Percentiles rank a stretch among this genome's conserved stretches.
Conservation (phyloP, 1,284 basidiomycete species). For the Cystobasidium pallidum region DNA sequence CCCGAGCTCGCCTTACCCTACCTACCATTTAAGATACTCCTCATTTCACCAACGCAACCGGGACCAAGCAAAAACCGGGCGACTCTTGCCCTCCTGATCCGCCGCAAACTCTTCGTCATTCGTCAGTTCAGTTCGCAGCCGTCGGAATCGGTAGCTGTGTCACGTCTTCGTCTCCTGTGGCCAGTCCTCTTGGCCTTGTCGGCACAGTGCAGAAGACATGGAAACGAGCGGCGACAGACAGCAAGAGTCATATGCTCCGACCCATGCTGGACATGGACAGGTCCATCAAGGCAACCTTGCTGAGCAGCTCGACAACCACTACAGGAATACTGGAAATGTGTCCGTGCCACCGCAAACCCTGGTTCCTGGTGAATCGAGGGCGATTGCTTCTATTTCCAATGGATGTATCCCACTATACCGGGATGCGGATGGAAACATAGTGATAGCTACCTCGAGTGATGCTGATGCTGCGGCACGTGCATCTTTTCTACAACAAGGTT, state of each 20-base stretch:
- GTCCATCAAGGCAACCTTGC: not conserved
- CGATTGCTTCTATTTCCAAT: not conserved
- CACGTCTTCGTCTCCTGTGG: not conserved
- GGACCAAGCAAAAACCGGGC: not conserved
- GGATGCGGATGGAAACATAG: not conserved
- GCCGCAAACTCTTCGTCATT: not conserved
- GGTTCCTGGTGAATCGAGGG: not conserved
- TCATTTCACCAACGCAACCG: conserved; percentile 5
- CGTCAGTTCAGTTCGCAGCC: not conserved
- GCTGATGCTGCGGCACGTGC: too few relatives aligned
- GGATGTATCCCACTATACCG: not conserved
- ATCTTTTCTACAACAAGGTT: conserved; percentile 2
- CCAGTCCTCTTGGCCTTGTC: not conserved
- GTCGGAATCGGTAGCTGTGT: not conserved
- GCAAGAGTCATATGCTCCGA: not conserved
- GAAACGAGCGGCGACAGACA: not conserved
- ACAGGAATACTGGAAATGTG: not conserved
- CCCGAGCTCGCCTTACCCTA: not conserved
- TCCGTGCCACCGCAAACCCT: not conserved
- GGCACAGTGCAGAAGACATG: not conserved
- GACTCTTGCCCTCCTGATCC: not conserved
- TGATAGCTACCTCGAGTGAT: not conserved
- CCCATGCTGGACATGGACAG: not conserved
- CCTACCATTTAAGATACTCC: not conserved
- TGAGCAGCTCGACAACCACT: not conserved